Percentiles rank a stretch among this genome's conserved stretches.
phyloP scores from a whole-genome alignment of 2,329 filamentous ascomycete genomes.

The Sporothrix inflata region DNA sequence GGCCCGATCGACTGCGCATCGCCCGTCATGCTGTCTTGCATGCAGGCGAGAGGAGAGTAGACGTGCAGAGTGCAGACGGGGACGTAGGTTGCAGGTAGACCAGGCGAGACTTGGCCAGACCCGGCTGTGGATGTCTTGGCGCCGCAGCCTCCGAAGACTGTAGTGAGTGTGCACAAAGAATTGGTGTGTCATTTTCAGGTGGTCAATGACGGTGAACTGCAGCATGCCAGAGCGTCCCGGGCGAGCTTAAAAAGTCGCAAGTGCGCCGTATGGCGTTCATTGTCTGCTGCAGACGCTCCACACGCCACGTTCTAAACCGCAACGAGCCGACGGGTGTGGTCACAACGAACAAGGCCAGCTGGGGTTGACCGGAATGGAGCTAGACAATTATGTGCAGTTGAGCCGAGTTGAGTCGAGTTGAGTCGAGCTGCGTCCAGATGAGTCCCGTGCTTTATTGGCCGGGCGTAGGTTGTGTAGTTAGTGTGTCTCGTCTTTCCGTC shows the following conservation, averaged over 20 bases:
- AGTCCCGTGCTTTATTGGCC: neutral
- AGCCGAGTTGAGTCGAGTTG: neutral
- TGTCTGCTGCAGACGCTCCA: neutral
- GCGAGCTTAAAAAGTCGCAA: too few relatives aligned
- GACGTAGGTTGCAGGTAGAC: too few relatives aligned
- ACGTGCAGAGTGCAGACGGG: neutral
- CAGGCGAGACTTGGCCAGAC: too few relatives aligned
- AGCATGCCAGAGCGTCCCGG: too few relatives aligned
- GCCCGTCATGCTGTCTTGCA: neutral
- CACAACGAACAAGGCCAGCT: neutral
- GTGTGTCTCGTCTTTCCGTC: too few relatives aligned
- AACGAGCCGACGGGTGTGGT: neutral
- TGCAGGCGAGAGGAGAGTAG: neutral
- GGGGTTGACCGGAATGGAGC: neutral
- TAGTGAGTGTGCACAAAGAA: neutral
- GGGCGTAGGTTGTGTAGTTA: neutral
- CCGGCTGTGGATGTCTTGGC: neutral
- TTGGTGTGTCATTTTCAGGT: neutral
- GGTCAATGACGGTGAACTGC: neutral
- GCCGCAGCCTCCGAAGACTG: neutral
- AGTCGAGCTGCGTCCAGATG: neutral
- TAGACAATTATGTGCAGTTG: neutral
- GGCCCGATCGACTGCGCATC: neutral
- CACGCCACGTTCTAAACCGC: conserved; percentile 17
- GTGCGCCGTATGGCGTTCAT: too few relatives aligned